Base-by-base conservation (phyloP, 2,329 filamentous ascomycete species). In the Diaporthe helianthi region DNA sequence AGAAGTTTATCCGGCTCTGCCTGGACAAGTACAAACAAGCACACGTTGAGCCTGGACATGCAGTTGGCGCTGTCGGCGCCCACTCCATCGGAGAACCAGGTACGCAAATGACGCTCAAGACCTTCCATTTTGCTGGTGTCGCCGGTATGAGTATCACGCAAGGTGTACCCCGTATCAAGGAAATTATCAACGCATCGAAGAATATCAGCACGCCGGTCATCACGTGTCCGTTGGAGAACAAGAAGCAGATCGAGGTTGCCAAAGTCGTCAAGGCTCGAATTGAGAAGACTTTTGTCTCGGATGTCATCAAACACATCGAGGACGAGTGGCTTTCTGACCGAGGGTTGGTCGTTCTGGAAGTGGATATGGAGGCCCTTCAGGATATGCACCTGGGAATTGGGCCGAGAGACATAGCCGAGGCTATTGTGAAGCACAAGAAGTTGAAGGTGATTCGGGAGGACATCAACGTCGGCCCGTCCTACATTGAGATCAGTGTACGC, bases 111-210 rank as follows among this genome's bases (percentile, higher is more conserved):
- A 99, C 96, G 1, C 83, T 99, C 73, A 98, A 98, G 83, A 98
- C 96, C 78, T 98, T 98, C 89, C 96, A 98, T 92, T 99, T 99
- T 84, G 96, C 96, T 78, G 96, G 96, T 92, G 96, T 99, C 73
- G 96, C 96, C 52, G 95, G 95, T 79, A 98, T 99, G 96, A 97
- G 93, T 86, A 97, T 99, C 78, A 99, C 96, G 0, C 93, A 98
- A 78, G 96, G 96, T 92, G 96, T 99, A 8, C 96, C 96, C 1
- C 95, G 96, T 90, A 99, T 99, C 84, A 99, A 99, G 83, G 96
- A 99, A 85, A 99, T 99, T 74, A 99, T 99, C 89, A 99, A 99
- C 81, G 96, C 96, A 7, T 97, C 94, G 10, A 97, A 94, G 79
- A 84, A 85, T 61, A 99, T 99, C 80, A 97, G 92, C 79, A 99